Base-by-base conservation (phyloP, 2,329 filamentous ascomycete genomes). In the Sporothrix variecibatus region DNA sequence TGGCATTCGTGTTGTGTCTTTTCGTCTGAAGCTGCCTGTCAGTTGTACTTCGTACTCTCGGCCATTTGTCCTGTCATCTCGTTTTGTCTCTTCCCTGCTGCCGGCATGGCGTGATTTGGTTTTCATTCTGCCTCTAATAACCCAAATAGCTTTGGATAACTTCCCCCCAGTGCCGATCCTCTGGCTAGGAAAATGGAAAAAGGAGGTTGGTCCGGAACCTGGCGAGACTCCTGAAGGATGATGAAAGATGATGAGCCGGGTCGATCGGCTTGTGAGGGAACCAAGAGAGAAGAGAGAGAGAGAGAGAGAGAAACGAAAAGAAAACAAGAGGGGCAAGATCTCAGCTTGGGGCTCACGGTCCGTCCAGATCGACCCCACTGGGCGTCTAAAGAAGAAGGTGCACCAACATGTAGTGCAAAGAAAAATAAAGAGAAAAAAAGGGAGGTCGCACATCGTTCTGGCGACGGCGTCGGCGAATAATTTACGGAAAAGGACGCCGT, bases 391-490 rank as follows among this genome's bases (percentile, higher is more conserved):
- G 11, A 58, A 31, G 11, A 15, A 31, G 15, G 15, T 49, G 43
- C 43, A 20, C 43, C 15, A 49, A 6, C 43, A 6, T 20, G 34
- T 34, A 34, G 34, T 34, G n/a, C 49, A 12, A 3, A 12, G 12
- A 56, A 56, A 56, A 43, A 9, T 20, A 6, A 5, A 20, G 46
- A 15, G 15, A 6, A 20, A 20, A 23, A 23, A 53, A 8, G 53
- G 28, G 53, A 28, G 17, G 53, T 26, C 53, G 53, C 26, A 28
- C 43, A 49, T 49, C 43, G 43, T 49, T 43, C 43, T 17, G 43
- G n/a, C 58, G 58, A 38, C 58, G 58, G 58, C 56, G 56, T n/a
- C 31, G 58, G 58, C 58, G 58, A 64, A 64, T 64, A 40, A 40
- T 23, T n/a, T 20, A 60, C 4, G 20, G 15, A 26, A 31, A 58